Evolutionary conservation across 495 filamentous ascomycete species (phyloP), one percentile per base, ranked within the genome.

Genomic region (Acidomyces sp.): DNA sequence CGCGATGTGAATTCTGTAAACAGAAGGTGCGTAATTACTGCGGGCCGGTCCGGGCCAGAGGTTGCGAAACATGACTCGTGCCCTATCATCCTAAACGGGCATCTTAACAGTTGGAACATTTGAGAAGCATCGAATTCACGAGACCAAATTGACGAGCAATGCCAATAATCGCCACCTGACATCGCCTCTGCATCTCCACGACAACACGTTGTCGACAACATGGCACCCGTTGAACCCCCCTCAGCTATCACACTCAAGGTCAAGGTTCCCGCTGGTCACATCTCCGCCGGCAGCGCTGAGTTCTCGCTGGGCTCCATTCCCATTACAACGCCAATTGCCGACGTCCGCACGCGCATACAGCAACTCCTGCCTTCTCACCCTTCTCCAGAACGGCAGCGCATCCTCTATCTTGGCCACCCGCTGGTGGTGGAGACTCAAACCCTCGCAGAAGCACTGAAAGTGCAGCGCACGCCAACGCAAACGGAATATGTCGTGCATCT

Each of bases 351-450:
- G 26, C 47, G 43, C 22, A 62, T 66, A 40, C 46, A 52, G 24
- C 37, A 55, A 30, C 30, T 31, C 4, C 31, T 63, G 2, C 39
- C 61, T 3, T 52, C 49, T 0, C 41, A 42, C 19, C 62, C 62
- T 6, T 27, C 55, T 6, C 42, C 50, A 11, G 61, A 63, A 22
- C 48, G 61, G 22, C 62, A 64, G 49, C 46, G 62, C 22, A 37
- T 66, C 12, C 62, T 66, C 10, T 60, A 64, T 33, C 46, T 51
- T 20, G 63, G 63, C 10, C 34, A 58, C 33, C 52, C 61, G 28
- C 43, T 66, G 19, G 48, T 54, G 2, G 52, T 54, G 20, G 53
- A 64, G 15, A 43, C 48, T 6, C 57, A 62, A 31, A 60, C 51
- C 9, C 38, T 66, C 40, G 34, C 31, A 3, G 52, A 58, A 29